Evolutionary conservation across 345 rosid genomes (phyloP).

Genomic region (Lepidium aucheri): DNA sequence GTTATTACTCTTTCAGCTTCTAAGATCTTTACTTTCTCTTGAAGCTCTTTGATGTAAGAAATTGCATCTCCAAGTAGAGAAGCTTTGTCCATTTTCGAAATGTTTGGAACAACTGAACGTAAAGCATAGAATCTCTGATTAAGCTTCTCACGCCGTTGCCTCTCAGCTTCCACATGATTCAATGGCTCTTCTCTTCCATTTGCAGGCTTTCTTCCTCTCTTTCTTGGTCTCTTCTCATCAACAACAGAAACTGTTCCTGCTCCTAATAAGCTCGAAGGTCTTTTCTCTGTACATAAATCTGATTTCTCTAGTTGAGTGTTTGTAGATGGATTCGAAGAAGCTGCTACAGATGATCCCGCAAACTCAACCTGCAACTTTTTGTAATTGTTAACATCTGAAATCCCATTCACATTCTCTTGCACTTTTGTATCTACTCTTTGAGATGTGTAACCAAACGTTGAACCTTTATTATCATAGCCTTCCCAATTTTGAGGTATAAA

Average conservation of each 20-base stretch:
- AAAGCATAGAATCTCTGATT: constrained; percentile 91
- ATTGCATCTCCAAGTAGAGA: constrained; percentile 91
- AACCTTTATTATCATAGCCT: constrained; percentile 35
- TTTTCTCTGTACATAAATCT: constrained; percentile 59
- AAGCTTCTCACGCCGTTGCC: constrained; percentile 91
- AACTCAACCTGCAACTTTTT: constrained; percentile 70
- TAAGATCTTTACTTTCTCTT: constrained; percentile 64
- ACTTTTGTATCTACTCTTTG: constrained; percentile 34
- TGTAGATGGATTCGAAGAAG: constrained; percentile 48
- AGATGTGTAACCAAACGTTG: constrained; percentile 36
- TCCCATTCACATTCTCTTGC: constrained; percentile 44
- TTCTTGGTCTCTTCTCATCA: constrained; percentile 75
- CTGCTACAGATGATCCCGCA: constrained; percentile 28
- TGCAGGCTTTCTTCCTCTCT: constrained; percentile 94
- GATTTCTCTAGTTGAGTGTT: constrained; percentile 50
- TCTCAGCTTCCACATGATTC: constrained; percentile 97
- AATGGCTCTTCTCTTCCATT: constrained; percentile 97
- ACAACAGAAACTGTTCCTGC: constrained; percentile 1
- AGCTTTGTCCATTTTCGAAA: constrained; percentile 98
- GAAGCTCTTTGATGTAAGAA: constrained; percentile 91
- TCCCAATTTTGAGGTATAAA: constrained; percentile 37
- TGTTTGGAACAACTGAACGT: constrained; percentile 95
- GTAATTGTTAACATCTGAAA: constrained; percentile 36
- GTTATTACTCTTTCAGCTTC: constrained; percentile 58
- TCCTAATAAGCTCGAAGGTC: constrained; percentile 15